phyloP scores from a whole-genome alignment of 2,329 filamentous ascomycete species.

The Aspergillus hortae region DNA sequence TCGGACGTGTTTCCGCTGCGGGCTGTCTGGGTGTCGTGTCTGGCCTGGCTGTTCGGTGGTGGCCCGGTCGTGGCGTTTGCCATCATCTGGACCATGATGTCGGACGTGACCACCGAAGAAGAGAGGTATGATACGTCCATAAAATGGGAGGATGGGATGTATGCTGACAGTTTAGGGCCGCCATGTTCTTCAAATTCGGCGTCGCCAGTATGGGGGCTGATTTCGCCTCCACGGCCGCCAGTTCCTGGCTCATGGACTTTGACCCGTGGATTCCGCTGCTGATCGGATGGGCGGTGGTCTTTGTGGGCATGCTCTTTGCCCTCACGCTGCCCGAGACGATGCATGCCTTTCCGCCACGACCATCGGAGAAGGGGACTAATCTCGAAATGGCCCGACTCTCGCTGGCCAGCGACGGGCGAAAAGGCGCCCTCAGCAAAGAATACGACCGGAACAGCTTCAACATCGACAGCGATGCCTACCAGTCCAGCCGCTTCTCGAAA shows the following conservation, averaged over 20 bases:
- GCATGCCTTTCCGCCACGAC: slow-evolving; percentile 14
- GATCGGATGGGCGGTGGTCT: slow-evolving; percentile 31
- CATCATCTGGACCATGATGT: slow-evolving; percentile 49
- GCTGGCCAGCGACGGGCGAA: slow-evolving; percentile 14
- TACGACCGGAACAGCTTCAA: slow-evolving; percentile 17
- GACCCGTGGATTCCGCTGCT: slow-evolving; percentile 41
- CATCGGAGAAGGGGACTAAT: slow-evolving; percentile 1
- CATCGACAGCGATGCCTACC: slow-evolving; percentile 13
- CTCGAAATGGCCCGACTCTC: slow-evolving; percentile 31
- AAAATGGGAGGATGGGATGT: background rate
- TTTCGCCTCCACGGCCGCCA: slow-evolving; percentile 36
- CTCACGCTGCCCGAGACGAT: slow-evolving; percentile 40
- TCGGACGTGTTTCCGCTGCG: slow-evolving; percentile 43
- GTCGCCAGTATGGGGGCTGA: slow-evolving; percentile 39
- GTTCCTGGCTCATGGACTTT: slow-evolving; percentile 39
- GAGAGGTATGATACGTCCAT: slow-evolving; percentile 30
- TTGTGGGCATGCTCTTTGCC: slow-evolving; percentile 30
- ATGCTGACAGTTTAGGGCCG: slow-evolving; percentile 25
- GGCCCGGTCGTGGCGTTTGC: slow-evolving; percentile 47
- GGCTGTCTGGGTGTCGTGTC: slow-evolving; percentile 47
- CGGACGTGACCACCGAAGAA: slow-evolving; percentile 48
- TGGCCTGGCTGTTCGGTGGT: slow-evolving; percentile 46
- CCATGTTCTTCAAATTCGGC: slow-evolving; percentile 40
- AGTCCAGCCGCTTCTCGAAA: slow-evolving; percentile 5
- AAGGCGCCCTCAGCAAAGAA: slow-evolving; percentile 12